Base-by-base conservation (phyloP, 306 rosid species). In the Acacia acuminata region DNA sequence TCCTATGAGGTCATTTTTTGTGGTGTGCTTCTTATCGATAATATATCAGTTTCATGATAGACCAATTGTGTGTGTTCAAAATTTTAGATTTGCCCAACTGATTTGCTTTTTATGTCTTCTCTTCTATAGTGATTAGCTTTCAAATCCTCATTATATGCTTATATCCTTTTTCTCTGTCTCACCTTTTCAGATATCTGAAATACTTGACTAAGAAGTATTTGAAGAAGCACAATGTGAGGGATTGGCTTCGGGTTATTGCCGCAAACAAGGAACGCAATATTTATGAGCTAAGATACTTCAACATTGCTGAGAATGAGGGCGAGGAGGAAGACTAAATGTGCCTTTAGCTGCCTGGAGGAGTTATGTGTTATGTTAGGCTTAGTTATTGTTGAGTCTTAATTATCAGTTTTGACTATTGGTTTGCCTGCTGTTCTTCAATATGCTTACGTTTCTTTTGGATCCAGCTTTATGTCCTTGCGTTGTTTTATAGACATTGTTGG, bases 161-260 rank as follows among this genome's bases (percentile, higher is more conserved):
- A 3, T 38, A 19, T 38, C 3, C 34, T 38, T 19, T 42, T 7
- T 45, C 7, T 2, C 14, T 14, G 73, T 53, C 22, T n/a, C n/a
- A 10, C 67, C 48, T 56, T 65, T 77, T 12, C 82, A 91, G 92
- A 79, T 91, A 91, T 64, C 90, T 89, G 27, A 90, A 90, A 63
- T 90, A 90, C 84, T 80, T 90, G 77, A 88, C 92, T 2, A 90
- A 90, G 91, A 90, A 90, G 88, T 90, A 88, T 75, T 76, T 90
- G 94, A 90, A 90, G 94, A 90, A 90, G 85, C 94, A 90, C 87
- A 91, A 91, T n/a, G 92, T 91, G 65, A 80, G 94, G 82, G 94
- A 91, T 82, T 91, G 94, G 94, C 94, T 91, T 66, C 89, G 92
- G 19, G 94, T 91, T 42, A 91, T 91, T 77, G 84, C 94, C 7